A percentile compares a stretch with the other conserved stretches of the same genome.
phyloP scores from a whole-genome alignment of 768 basidiomycete genomes.

The Agaricus subrufescens region DNA sequence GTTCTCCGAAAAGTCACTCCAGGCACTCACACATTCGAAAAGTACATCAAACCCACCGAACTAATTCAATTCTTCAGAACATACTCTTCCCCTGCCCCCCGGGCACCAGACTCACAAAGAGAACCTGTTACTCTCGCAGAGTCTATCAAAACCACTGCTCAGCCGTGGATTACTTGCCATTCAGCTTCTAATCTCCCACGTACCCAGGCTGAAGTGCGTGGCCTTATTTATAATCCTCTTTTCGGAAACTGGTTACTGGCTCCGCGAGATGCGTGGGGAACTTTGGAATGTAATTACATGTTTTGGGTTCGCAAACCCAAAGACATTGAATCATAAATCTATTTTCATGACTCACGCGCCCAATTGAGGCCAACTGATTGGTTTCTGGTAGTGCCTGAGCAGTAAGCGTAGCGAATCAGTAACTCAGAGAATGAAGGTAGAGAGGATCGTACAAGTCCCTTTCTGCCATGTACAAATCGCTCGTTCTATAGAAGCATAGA shows the following conservation, averaged over 20 bases:
- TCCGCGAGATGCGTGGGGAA: slow-evolving; percentile 50
- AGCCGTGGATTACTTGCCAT: slow-evolving; percentile 55
- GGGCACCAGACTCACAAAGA: background rate
- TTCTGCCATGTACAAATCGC: too few relatives aligned
- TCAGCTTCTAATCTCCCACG: slow-evolving; percentile 47
- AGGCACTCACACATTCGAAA: slow-evolving; percentile 90
- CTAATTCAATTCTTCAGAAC: slow-evolving; percentile 77
- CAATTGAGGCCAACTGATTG: too few relatives aligned
- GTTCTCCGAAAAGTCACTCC: slow-evolving; percentile 72
- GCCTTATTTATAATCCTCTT: slow-evolving; percentile 73
- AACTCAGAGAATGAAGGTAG: too few relatives aligned
- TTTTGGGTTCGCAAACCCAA: slow-evolving; percentile 82
- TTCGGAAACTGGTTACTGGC: slow-evolving; percentile 66
- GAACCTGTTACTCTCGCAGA: slow-evolving; percentile 10
- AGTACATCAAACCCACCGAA: slow-evolving; percentile 86
- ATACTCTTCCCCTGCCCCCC: slow-evolving; percentile 31
- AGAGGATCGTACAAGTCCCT: too few relatives aligned
- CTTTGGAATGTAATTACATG: slow-evolving; percentile 69
- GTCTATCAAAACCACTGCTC: slow-evolving; percentile 11
- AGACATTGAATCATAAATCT: background rate
- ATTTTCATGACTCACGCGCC: too few relatives aligned
- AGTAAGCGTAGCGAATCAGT: too few relatives aligned
- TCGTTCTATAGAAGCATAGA: too few relatives aligned
- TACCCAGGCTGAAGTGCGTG: slow-evolving; percentile 74
- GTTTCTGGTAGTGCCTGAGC: too few relatives aligned